phyloP scores from a whole-genome alignment of 2,329 filamentous ascomycete genomes.

The Leptosphaerulina australis region DNA sequence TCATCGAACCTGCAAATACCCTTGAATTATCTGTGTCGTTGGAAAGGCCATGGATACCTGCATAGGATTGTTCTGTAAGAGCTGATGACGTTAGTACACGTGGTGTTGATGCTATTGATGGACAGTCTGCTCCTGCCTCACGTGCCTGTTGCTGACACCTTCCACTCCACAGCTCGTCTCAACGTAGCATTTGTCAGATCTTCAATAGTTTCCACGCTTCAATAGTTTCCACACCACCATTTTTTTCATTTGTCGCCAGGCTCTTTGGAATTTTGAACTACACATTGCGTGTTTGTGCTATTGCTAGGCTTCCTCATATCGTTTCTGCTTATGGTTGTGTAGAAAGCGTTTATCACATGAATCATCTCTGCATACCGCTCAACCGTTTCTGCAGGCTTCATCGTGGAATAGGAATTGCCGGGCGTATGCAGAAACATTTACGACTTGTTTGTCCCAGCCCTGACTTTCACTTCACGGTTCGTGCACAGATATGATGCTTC shows the following conservation, averaged over 20 bases:
- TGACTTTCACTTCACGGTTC: constrained; percentile 6
- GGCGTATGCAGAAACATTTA: neutral
- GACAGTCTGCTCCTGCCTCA: constrained; percentile 7
- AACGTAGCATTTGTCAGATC: too few species aligned
- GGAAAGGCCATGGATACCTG: neutral
- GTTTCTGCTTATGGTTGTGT: too few species aligned
- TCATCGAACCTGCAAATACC: constrained; percentile 3
- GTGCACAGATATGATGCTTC: neutral
- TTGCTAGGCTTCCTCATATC: too few species aligned
- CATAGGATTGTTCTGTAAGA: neutral
- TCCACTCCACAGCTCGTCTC: neutral
- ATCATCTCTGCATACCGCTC: too few species aligned
- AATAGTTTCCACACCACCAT: too few species aligned
- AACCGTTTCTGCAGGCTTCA: too few species aligned
- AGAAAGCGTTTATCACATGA: too few species aligned
- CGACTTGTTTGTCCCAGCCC: neutral
- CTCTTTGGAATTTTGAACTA: too few species aligned
- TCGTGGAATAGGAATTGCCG: too few species aligned
- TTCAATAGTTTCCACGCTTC: too few species aligned
- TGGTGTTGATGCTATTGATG: neutral
- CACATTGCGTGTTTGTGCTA: too few species aligned
- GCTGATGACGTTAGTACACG: neutral
- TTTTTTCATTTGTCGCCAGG: too few species aligned
- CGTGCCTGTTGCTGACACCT: neutral
- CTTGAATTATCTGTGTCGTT: neutral